Percentiles rank a stretch among this genome's conserved stretches.
These are phyloP conservation scores for Sporothrix euskadiensis DNA, from an alignment of 2,329 filamentous ascomycete species.

Conservation along the genomic window DNA sequence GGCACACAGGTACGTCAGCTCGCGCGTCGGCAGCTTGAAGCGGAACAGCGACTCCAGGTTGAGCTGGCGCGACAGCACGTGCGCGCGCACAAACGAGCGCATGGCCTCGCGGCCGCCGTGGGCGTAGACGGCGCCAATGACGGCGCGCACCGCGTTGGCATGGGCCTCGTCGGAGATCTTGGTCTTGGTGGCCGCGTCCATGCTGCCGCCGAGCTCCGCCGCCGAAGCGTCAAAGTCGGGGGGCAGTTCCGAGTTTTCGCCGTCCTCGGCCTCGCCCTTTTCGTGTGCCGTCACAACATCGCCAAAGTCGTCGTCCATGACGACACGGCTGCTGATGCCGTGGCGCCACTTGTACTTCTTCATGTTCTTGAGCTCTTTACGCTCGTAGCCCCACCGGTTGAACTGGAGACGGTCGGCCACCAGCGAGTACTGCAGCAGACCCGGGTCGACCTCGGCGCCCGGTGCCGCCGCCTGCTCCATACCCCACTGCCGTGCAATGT, in stretches of 20 bases:
- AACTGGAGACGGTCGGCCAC: conserved; percentile 48
- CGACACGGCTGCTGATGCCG: conserved; percentile 72
- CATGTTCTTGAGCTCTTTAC: conserved; percentile 51
- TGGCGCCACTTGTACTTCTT: conserved; percentile 60
- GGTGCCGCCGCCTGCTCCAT: conserved; percentile 84
- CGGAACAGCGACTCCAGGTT: conserved; percentile 76
- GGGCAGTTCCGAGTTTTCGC: conserved; percentile 27
- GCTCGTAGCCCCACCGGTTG: conserved; percentile 54
- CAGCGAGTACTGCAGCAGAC: conserved; percentile 76
- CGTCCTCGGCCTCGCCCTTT: conserved; percentile 22
- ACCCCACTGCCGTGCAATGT: conserved; percentile 84
- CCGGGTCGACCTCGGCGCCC: conserved; percentile 87
- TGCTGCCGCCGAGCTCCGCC: conserved; percentile 25
- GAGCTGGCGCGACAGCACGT: conserved; percentile 78
- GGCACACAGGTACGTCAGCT: conserved; percentile 79
- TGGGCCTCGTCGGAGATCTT: conserved; percentile 41
- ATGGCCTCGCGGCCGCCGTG: conserved; percentile 78
- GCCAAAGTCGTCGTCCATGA: conserved; percentile 84
- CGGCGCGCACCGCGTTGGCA: conserved; percentile 75
- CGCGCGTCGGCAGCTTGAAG: conserved; percentile 80
- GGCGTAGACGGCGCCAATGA: conserved; percentile 82
- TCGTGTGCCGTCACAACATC: conserved; percentile 47
- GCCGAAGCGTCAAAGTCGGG: conserved; percentile 23
- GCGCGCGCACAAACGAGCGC: conserved; percentile 78
- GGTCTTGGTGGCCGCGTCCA: conserved; percentile 35